Evolutionary conservation across 1,284 basidiomycete species (phyloP).

Genomic region (Rhodofomes roseus): DNA sequence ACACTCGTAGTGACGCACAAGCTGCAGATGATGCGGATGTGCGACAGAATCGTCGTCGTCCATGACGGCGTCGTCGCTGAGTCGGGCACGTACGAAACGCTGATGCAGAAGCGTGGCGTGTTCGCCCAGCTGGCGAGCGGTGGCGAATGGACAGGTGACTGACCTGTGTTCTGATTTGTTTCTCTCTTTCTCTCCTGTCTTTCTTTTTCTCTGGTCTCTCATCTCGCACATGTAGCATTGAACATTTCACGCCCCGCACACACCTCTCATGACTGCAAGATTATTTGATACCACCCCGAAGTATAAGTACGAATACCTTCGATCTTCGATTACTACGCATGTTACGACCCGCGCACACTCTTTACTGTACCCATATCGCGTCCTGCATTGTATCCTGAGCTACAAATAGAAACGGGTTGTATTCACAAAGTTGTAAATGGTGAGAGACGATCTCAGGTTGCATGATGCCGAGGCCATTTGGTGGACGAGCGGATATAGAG

Average conservation of each 20-base stretch:
- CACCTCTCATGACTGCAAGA: background rate
- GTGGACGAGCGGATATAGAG: too few relatives aligned
- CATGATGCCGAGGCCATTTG: too few relatives aligned
- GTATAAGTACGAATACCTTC: slow-evolving; percentile 19
- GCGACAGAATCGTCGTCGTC: slow-evolving; percentile 86
- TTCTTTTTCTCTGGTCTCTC: background rate
- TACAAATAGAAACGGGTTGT: too few relatives aligned
- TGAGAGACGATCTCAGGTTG: too few relatives aligned
- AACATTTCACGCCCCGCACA: background rate
- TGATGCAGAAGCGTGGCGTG: slow-evolving; percentile 66
- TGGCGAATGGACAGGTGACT: slow-evolving; percentile 73
- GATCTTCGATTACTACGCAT: slow-evolving; percentile 15
- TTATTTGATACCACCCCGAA: slow-evolving; percentile 16
- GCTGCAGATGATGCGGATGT: slow-evolving; percentile 85
- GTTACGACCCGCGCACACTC: slow-evolving; percentile 4
- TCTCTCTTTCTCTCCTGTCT: slow-evolving; percentile 5
- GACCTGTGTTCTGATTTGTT: slow-evolving; percentile 1
- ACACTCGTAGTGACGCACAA: slow-evolving; percentile 95
- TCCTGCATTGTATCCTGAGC: slow-evolving; percentile 2
- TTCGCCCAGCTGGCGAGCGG: slow-evolving; percentile 83
- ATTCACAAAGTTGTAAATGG: too few relatives aligned
- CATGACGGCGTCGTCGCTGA: slow-evolving; percentile 77
- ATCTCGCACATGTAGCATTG: slow-evolving; percentile 4
- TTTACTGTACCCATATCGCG: slow-evolving; percentile 6
- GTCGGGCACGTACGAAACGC: slow-evolving; percentile 72